Conservation (phyloP, 2,329 filamentous ascomycete species). For the Penicillium sclerotigenum region DNA sequence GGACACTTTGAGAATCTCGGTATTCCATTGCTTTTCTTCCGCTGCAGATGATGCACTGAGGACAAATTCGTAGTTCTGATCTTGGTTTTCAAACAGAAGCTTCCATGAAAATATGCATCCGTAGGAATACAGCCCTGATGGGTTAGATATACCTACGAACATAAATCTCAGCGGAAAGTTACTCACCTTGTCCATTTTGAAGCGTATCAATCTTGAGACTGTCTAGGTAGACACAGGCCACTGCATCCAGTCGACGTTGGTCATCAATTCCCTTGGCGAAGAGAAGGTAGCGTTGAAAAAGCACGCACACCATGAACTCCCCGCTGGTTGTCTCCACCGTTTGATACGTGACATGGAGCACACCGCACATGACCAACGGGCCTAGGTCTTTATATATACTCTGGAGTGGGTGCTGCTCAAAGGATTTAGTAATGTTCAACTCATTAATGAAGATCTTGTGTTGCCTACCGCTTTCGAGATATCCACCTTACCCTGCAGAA, state of each 20-base stretch:
- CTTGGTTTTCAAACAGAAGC: conserved; percentile 72
- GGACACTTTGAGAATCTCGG: conserved; percentile 57
- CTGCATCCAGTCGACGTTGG: conserved; percentile 67
- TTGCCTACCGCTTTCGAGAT: conserved; percentile 67
- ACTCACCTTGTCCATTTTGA: conserved; percentile 35
- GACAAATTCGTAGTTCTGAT: conserved; percentile 77
- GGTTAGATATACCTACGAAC: neutral
- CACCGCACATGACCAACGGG: conserved; percentile 75
- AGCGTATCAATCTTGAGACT: conserved; percentile 38
- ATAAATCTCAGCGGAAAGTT: conserved; percentile 13
- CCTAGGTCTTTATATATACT: conserved; percentile 76
- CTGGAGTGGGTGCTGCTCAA: conserved; percentile 30
- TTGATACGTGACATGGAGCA: conserved; percentile 80
- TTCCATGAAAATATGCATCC: conserved; percentile 91
- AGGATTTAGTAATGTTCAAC: neutral
- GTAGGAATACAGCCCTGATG: conserved; percentile 76
- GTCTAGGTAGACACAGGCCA: conserved; percentile 67
- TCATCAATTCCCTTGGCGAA: conserved; percentile 66
- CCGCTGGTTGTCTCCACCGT: conserved; percentile 65
- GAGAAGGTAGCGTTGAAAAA: conserved; percentile 79
- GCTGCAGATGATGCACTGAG: conserved; percentile 78
- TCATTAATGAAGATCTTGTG: neutral
- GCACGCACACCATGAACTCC: conserved; percentile 76
- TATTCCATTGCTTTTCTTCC: conserved; percentile 79
- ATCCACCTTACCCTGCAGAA: conserved; percentile 75